A percentile compares a stretch with the other conserved stretches of the same genome.
phyloP scores from a whole-genome alignment of 1,284 basidiomycete genomes.

The Irpex sp. region DNA sequence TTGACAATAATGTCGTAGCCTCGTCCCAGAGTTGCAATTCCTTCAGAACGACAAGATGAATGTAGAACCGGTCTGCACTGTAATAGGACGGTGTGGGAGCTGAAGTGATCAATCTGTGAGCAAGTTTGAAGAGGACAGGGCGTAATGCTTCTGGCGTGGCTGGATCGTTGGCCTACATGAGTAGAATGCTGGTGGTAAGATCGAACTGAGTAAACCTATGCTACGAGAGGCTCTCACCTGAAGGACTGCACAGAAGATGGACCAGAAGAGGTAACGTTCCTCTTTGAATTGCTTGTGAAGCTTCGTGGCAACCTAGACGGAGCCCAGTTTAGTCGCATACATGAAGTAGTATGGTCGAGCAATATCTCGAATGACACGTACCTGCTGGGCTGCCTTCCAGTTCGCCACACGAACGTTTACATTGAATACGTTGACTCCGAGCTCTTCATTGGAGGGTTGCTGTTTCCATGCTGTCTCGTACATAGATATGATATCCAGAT shows the following conservation, averaged over 20 bases:
- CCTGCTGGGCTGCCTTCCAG: slow-evolving; percentile 81
- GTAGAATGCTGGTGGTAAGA: neutral
- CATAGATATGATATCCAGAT: slow-evolving; percentile 74
- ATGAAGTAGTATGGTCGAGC: neutral
- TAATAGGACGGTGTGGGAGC: slow-evolving; percentile 58
- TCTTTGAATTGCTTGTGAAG: slow-evolving; percentile 78
- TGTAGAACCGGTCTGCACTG: slow-evolving; percentile 71
- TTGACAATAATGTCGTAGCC: slow-evolving; percentile 66
- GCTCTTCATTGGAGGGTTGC: slow-evolving; percentile 75
- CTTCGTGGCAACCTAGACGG: slow-evolving; percentile 59
- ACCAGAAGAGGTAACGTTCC: slow-evolving; percentile 83
- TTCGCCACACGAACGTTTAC: slow-evolving; percentile 73
- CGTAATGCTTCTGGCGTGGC: slow-evolving; percentile 58
- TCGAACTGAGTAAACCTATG: neutral
- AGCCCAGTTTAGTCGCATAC: neutral
- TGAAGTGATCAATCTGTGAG: slow-evolving; percentile 61
- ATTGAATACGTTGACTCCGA: slow-evolving; percentile 79
- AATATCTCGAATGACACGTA: slow-evolving; percentile 24
- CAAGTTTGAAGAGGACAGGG: slow-evolving; percentile 66
- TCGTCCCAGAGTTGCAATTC: slow-evolving; percentile 67
- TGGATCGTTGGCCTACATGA: slow-evolving; percentile 55
- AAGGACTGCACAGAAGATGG: slow-evolving; percentile 73
- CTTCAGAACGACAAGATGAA: slow-evolving; percentile 69
- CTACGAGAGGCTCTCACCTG: slow-evolving; percentile 45
- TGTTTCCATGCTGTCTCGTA: slow-evolving; percentile 79